Evolutionary conservation across 1,284 basidiomycete genomes (phyloP), one percentile per base, ranked within the genome.

Genomic region (Tetrapyrgos nigripes): DNA sequence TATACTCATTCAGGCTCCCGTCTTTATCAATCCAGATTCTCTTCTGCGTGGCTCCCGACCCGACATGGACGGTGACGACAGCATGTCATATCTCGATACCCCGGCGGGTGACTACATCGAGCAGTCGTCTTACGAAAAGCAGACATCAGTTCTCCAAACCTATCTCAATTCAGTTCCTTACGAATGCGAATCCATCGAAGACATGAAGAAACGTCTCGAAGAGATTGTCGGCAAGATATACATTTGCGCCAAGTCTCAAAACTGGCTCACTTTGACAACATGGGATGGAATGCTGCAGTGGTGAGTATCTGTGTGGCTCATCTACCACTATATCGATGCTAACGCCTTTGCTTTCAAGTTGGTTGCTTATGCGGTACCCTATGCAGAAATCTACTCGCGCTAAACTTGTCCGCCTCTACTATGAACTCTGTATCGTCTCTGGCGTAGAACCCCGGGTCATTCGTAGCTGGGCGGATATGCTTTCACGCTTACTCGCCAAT

Each of bases 331-430:
- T 49, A 52, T 51, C 48, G 24, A 49, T 37, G 45, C 48, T 60
- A 23, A 26, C 43, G 45, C 48, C 28, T 40, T 33, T 35, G 35
- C 40, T 50, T 54, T n/a, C 62, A n/a, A 94, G 92, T 72, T 95
- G 93, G 93, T 73, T 94, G 50, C 79, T 89, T 61, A 85, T 94
- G 83, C 87, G 87, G 54, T 95, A 94, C 72, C 93, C 93, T 2
- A 85, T 95, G 70, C 74, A 83, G 48, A 92, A 86, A 56, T 67
- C 84, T 40, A 86, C 86, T 27, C 88, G 94, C 19, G 89, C 89
- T n/a, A 87, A 87, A 67, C 84, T 97, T 47, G 91, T 89, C 17
- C 81, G 82, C 23, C 77, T 96, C 44, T 96, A 94, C 77, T 96
- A 93, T 68, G 89, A 94, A 69, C 75, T 94, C 8, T 84, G 84